Evolutionary conservation across 371 early-diverging fungal genomes (phyloP), one percentile per base, ranked within the genome.

Genomic region (Syncephalastrum contaminatum): DNA sequence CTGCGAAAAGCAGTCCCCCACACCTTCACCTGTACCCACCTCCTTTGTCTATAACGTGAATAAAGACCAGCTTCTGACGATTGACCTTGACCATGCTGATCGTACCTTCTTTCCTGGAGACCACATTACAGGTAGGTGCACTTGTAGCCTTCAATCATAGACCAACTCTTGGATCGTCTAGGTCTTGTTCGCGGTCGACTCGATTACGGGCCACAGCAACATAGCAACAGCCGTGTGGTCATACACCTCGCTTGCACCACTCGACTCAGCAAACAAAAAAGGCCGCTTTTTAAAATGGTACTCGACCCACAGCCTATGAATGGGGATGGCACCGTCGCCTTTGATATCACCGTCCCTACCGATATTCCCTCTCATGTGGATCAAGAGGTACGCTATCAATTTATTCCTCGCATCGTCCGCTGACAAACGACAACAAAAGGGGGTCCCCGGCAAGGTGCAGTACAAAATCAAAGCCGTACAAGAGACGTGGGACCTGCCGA

Each of bases 381-480:
- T 22, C 48, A 67, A 49, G 60, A 64, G 30, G 59, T 63, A 63
- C 39, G 20, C 15, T 16, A 4, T 10, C 10, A 39, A 5, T 15
- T 4, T 18, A 41, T 30, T 30, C 10, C 36, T 30, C 36, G 3
- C 25, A 25, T 25, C 36, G 2, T 30, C 10, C 12, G 36, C 36
- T 30, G 36, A 30, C 12, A 10, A 30, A 8, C 10, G 8, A 30
- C 10, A 30, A 30, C 36, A 30, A 5, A 24, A 69, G 69, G 48
- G 53, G 20, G 51, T 69, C 40, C 53, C 56, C 12, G 69, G 66
- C 16, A 62, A 49, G 44, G 56, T 69, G n/a, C 54, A 52, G 39
- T 69, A 65, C 54, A 69, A 65, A 25, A 4, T 69, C 25, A 64
- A 69, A 25, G 65, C 66, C 6, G 54, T 62, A 2, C 62, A 69